phyloP scores from a whole-genome alignment of 75 land plant species.

The Cunninghamia lanceolata region DNA sequence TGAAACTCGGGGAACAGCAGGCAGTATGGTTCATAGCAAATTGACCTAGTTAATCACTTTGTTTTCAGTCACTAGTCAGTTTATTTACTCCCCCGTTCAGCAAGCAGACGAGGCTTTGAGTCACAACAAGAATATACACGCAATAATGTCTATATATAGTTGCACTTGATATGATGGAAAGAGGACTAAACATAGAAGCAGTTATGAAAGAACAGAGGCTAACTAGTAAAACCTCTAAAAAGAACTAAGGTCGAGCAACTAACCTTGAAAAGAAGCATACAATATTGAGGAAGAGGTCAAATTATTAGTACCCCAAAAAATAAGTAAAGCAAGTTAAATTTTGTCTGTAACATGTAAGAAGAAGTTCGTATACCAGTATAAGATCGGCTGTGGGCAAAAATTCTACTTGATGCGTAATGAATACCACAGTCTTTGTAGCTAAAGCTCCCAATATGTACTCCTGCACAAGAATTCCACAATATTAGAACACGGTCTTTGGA shows the following conservation, averaged over 20 bases:
- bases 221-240: neutral
- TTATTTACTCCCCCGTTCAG: neutral
- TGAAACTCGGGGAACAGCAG: neutral
- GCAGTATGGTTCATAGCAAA: neutral
- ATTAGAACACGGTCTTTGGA: neutral
- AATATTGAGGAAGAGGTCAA: too few species aligned
- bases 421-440: conserved; percentile 83
- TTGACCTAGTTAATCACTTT: neutral
- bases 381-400: conserved; percentile 90
- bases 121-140: neutral
- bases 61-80: neutral
- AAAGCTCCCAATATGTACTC: conserved; percentile 84
- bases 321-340: neutral
- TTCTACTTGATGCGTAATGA: conserved; percentile 98
- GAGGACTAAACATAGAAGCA: neutral
- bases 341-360: neutral
- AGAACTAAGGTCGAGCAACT: neutral
- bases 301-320: neutral
- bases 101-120: neutral
- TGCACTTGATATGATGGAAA: neutral
- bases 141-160: neutral
- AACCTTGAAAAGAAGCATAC: neutral
- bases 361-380: conserved; percentile 61
- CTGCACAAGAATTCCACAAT: conserved; percentile 35
- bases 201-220: neutral